A percentile compares a stretch with the other conserved stretches of the same genome.
Conservation (phyloP, 306 rosid species). For the Casuarina equisetifolia region DNA sequence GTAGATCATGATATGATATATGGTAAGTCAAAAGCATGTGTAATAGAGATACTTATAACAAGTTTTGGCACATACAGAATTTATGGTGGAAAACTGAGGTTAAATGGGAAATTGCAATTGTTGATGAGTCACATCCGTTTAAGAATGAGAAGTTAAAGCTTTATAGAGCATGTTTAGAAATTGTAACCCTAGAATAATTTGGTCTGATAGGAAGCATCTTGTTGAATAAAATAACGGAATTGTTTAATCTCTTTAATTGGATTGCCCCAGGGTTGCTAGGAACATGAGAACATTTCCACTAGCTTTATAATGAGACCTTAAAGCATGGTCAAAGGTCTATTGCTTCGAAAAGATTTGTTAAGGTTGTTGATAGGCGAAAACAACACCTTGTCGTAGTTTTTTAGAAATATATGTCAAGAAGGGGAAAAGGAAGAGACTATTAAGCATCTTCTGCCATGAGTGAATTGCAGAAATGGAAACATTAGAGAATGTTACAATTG, state of each 20-base stretch:
- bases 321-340: constrained; percentile 96
- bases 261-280: constrained; percentile 92
- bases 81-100: constrained; percentile 61
- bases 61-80: constrained; percentile 92
- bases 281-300: constrained; percentile 89
- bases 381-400: constrained; percentile 68
- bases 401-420: constrained; percentile 78
- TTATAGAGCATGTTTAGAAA: constrained; percentile 68
- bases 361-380: constrained; percentile 74
- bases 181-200: constrained; percentile 71
- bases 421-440: constrained; percentile 94
- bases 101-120: constrained; percentile 69
- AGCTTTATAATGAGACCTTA: constrained; percentile 84
- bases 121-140: constrained; percentile 91
- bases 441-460: constrained; percentile 98
- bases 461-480: constrained; percentile 78
- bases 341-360: constrained; percentile 82
- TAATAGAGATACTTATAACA: constrained; percentile 77
- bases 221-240: constrained; percentile 94
- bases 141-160: constrained; percentile 92
- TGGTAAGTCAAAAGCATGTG: constrained; percentile 58
- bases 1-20: constrained; percentile 67
- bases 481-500: constrained; percentile 82
- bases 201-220: constrained; percentile 91
- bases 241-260: constrained; percentile 92